These are phyloP conservation scores for Penicillium goetzii DNA, from an alignment of 495 filamentous ascomycete genomes.

Conservation along the genomic window DNA sequence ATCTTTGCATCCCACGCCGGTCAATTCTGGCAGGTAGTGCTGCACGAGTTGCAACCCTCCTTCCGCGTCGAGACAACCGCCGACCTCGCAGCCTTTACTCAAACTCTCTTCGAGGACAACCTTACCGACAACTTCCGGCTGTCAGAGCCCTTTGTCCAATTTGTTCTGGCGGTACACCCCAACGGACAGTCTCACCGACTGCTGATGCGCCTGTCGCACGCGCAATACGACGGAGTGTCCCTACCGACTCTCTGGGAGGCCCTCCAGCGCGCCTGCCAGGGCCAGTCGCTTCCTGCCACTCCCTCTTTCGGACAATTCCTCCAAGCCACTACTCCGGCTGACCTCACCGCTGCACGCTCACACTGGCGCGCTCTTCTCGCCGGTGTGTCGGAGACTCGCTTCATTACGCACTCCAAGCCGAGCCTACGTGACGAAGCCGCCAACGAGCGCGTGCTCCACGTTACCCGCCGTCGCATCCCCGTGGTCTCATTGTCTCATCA, in stretches of 20 bases:
- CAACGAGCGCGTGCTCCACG: constrained; percentile 23
- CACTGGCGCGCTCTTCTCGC: constrained; percentile 26
- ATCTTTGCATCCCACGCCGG: constrained; percentile 50
- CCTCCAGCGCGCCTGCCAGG: constrained; percentile 22
- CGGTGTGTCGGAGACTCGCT: constrained; percentile 34
- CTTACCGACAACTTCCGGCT: constrained; percentile 47
- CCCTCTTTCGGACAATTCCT: constrained; percentile 57
- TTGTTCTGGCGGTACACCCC: constrained; percentile 47
- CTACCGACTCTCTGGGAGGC: constrained; percentile 32
- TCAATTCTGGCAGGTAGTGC: constrained; percentile 47
- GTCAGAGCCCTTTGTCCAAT: constrained; percentile 58
- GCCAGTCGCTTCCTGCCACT: constrained; percentile 28
- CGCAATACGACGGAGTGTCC: constrained; percentile 38
- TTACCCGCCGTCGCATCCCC: constrained; percentile 26
- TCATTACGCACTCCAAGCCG: constrained; percentile 29
- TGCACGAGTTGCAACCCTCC: constrained; percentile 25
- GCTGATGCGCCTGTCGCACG: constrained; percentile 36
- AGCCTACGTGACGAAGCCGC: constrained; percentile 18
- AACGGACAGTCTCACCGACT: constrained; percentile 49
- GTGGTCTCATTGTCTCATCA: constrained; percentile 27
- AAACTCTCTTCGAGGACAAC: constrained; percentile 38
- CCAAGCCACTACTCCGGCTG: not conserved
- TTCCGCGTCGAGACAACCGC: constrained; percentile 17
- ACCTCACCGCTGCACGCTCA: constrained; percentile 18
- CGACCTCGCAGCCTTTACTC: constrained; percentile 40